Conservation (phyloP, 768 basidiomycete species). For the Lenzites betulinus region DNA sequence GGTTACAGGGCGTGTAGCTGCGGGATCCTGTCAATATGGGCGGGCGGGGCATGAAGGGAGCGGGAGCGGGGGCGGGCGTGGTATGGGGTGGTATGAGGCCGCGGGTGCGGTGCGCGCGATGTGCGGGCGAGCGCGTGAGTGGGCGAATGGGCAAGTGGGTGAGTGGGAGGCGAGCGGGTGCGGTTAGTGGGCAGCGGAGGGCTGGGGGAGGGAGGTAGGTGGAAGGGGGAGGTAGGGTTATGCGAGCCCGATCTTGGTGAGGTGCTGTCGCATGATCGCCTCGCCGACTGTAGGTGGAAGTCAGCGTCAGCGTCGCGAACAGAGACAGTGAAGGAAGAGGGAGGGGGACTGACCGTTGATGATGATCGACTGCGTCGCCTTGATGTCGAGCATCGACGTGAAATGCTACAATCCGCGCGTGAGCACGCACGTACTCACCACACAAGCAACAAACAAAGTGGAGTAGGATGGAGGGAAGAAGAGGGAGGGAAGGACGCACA, state of each 20-base stretch:
- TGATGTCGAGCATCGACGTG: constrained; percentile 57
- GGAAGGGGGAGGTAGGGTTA: no score
- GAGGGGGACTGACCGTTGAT: constrained; percentile 57
- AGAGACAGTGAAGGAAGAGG: background rate
- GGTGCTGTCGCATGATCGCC: constrained; percentile 34
- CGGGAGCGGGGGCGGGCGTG: no score
- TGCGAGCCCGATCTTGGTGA: constrained; percentile 32
- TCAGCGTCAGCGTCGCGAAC: no score
- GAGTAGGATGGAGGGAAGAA: no score
- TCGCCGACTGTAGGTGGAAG: constrained; percentile 31
- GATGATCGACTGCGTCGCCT: constrained; percentile 81
- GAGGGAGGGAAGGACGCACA: constrained; percentile 25
- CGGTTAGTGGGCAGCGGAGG: no score
- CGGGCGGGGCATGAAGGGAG: no score
- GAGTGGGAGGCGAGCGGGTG: no score
- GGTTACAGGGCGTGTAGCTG: no score
- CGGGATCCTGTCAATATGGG: no score
- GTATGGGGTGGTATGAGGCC: no score
- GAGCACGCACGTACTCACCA: background rate
- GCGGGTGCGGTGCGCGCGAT: background rate
- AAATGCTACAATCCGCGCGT: constrained; percentile 28
- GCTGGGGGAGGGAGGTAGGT: no score
- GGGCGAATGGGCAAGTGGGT: background rate
- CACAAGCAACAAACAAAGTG: background rate
- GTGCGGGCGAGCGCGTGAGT: no score